Evolutionary conservation across 2,329 filamentous ascomycete genomes (phyloP), one percentile per base, ranked within the genome.

Genomic region (Aspergillus oerlinghausenensis): DNA sequence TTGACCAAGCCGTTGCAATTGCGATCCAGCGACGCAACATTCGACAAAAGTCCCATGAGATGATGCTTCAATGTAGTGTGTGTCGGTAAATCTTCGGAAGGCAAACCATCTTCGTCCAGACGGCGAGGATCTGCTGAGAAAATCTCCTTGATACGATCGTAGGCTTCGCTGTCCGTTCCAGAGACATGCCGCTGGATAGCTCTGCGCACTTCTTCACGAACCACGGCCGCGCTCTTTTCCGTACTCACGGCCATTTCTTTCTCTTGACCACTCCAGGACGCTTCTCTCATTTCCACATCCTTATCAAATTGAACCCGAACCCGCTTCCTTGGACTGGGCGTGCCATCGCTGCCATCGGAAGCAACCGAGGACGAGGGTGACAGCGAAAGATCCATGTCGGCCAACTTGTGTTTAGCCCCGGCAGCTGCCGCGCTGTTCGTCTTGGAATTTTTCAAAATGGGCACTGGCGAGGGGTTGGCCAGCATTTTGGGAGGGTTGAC

Each of bases 181-280:
- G 78, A 75, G 52, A 75, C 65, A 67, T 82, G 81, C 65, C 78
- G 77, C 65, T 83, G 79, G 48, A 85, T 77, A 55, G 81, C 84
- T 58, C 82, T 76, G 60, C 81, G 79, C 23, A 87, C 83, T 67
- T 87, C 84, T 67, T 87, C 84, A 53, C 80, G 80, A 53, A 87
- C 78, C 50, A 87, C 75, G 49, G 82, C 80, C 55, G 77, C 71
- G 56, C 79, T 80, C 73, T 84, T 85, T 60, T 82, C 80, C 56
- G 72, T 74, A 10, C 57, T 55, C 23, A 21, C 49, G n/a, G 55
- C 25, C 11, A 51, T 49, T 55, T 76, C 73, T 9, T 56, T 49
- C 70, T 72, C 29, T 80, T 72, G 56, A 80, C 73, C 51, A 80
- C 74, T 51, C 50, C 54, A 55, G 9, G 57, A 51, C 23, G 57